These are phyloP conservation scores for Aspergillus carbonarius DNA, from an alignment of 2,329 filamentous ascomycete genomes.

Conservation along the genomic window DNA sequence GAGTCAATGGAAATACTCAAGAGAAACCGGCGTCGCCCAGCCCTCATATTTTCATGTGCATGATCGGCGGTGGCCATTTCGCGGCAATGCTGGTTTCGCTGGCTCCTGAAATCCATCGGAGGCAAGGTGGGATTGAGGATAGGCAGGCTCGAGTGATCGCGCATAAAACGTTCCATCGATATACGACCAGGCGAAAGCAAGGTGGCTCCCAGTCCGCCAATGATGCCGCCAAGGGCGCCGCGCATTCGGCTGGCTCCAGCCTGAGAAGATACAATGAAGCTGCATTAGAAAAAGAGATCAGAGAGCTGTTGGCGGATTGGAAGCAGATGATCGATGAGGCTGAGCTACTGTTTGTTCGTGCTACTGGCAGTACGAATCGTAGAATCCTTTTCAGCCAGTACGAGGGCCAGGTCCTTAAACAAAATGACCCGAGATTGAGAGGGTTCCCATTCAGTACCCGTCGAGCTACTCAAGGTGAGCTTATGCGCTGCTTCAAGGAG, in stretches of 20 bases:
- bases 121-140: slow-evolving; percentile 68
- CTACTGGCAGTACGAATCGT: slow-evolving; percentile 82
- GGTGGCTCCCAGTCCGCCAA: slow-evolving; percentile 93
- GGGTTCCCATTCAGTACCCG: slow-evolving; percentile 93
- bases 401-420: slow-evolving; percentile 77
- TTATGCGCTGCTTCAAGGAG: slow-evolving; percentile 93
- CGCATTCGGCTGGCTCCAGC: slow-evolving; percentile 88
- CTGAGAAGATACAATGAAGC: slow-evolving; percentile 92
- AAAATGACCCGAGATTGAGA: slow-evolving; percentile 76
- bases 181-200: slow-evolving; percentile 94
- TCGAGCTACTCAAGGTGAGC: slow-evolving; percentile 86
- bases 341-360: slow-evolving; percentile 83
- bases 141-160: slow-evolving; percentile 84
- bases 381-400: slow-evolving; percentile 88
- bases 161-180: slow-evolving; percentile 97
- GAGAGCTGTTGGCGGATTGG: slow-evolving; percentile 79
- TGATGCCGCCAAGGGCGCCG: slow-evolving; percentile 88
- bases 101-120: slow-evolving; percentile 73
- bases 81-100: slow-evolving; percentile 94
- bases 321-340: slow-evolving; percentile 78
- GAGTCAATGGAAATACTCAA: slow-evolving; percentile 36
- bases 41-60: slow-evolving; percentile 92
- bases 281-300: slow-evolving; percentile 83
- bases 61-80: slow-evolving; percentile 98
- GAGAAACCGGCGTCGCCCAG: slow-evolving; percentile 53